Percentiles rank a stretch among this genome's conserved stretches.
These are phyloP conservation scores for Potentilla sterilis DNA, from an alignment of 306 rosid genomes.

Conservation along the genomic window DNA sequence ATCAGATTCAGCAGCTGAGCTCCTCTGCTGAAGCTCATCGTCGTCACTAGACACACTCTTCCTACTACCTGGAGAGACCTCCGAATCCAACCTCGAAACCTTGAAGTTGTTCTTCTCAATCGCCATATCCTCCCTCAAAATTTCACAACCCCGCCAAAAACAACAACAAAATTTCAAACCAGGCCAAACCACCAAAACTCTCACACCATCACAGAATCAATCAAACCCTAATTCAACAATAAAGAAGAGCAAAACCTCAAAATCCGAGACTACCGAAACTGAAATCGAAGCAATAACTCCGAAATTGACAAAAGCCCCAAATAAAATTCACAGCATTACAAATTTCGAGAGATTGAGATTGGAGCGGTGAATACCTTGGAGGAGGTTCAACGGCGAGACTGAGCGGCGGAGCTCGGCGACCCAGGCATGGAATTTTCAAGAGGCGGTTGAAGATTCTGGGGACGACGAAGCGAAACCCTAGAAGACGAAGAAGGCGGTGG, in stretches of 20 bases:
- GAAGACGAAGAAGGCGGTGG: conserved; percentile 27
- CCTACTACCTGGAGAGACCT: conserved; percentile 73
- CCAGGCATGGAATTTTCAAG: conserved; percentile 14
- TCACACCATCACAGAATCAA: conserved; percentile 20
- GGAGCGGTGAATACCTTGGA: conserved; percentile 40
- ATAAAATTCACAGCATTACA: background rate
- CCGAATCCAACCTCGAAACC: conserved; percentile 83
- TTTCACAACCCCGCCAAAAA: conserved; percentile 32
- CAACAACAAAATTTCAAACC: conserved; percentile 1
- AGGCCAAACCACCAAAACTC: background rate
- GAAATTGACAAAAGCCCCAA: background rate
- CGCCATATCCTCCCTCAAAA: conserved; percentile 66
- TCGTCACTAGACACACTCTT: conserved; percentile 89
- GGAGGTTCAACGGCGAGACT: conserved; percentile 25
- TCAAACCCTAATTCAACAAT: conserved; percentile 24
- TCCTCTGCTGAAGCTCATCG: conserved; percentile 70
- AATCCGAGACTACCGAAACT: background rate
- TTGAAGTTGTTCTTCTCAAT: conserved; percentile 93
- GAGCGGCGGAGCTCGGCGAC: conserved; percentile 16
- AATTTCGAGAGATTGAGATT: conserved; percentile 2
- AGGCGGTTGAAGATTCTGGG: background rate
- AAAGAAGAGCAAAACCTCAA: conserved; percentile 12
- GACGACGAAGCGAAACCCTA: conserved; percentile 57
- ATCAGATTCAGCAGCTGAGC: conserved; percentile 72
- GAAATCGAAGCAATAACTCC: conserved; percentile 5